Conservation (phyloP, 805 yeast species). For the Danielia reshetovae region DNA sequence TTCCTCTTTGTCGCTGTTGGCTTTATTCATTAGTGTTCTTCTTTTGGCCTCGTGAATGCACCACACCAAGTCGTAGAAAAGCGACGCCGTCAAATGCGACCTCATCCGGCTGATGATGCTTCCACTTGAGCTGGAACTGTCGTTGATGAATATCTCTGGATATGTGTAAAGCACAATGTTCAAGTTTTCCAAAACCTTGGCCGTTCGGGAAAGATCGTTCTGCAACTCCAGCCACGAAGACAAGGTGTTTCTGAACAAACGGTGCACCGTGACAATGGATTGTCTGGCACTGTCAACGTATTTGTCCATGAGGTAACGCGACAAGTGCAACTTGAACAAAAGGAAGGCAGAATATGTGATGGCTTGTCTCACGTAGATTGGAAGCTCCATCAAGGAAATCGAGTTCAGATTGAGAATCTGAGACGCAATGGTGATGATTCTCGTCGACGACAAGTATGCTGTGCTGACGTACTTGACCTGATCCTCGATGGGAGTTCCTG, state of each 20-base stretch:
- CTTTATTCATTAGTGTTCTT: slow-evolving; percentile 42
- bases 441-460: slow-evolving; percentile 77
- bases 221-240: slow-evolving; percentile 90
- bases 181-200: slow-evolving; percentile 83
- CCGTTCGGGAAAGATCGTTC: slow-evolving; percentile 87
- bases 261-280: slow-evolving; percentile 87
- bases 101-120: slow-evolving; percentile 80
- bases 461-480: slow-evolving; percentile 79
- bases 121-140: slow-evolving; percentile 45
- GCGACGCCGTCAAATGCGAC: slow-evolving; percentile 85
- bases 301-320: slow-evolving; percentile 67
- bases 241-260: slow-evolving; percentile 79
- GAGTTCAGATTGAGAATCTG: slow-evolving; percentile 53
- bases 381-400: slow-evolving; percentile 73
- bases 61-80: slow-evolving; percentile 90
- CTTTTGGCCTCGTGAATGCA: slow-evolving; percentile 92
- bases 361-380: slow-evolving; percentile 83
- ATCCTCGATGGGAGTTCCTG: slow-evolving; percentile 85
- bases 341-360: slow-evolving; percentile 75
- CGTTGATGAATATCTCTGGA: slow-evolving; percentile 71
- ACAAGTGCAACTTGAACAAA: slow-evolving; percentile 74
- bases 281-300: slow-evolving; percentile 88
- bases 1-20: slow-evolving; percentile 10
- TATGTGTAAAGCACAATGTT: slow-evolving; percentile 83
- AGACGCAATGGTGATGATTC: slow-evolving; percentile 74